A percentile compares a stretch with the other conserved stretches of the same genome.
These are phyloP conservation scores for Tephrocybe rancida DNA, from an alignment of 768 basidiomycete genomes.

Conservation along the genomic window DNA sequence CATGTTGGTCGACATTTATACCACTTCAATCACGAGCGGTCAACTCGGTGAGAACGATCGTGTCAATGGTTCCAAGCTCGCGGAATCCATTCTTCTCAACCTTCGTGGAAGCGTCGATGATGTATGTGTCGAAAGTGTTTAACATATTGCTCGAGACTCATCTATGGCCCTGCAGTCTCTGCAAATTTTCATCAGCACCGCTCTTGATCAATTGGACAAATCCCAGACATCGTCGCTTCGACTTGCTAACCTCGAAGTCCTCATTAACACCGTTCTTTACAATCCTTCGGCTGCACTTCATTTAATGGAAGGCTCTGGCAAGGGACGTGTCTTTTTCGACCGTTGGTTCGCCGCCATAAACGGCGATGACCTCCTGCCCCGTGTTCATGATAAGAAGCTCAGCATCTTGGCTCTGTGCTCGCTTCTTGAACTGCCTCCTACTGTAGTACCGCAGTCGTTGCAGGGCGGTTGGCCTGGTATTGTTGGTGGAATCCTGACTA, in stretches of 20 bases:
- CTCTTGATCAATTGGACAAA: conserved; percentile 61
- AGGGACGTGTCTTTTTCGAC: conserved; percentile 78
- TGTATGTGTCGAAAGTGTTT: conserved; percentile 40
- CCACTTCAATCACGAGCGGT: conserved; percentile 65
- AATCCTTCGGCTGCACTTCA: conserved; percentile 79
- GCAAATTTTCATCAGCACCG: conserved; percentile 62
- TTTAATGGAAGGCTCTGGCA: conserved; percentile 69
- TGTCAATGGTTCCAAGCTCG: conserved; percentile 83
- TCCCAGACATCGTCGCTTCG: conserved; percentile 64
- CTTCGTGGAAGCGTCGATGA: conserved; percentile 79
- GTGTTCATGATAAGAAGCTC: conserved; percentile 91
- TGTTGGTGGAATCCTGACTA: conserved; percentile 65
- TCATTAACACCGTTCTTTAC: conserved; percentile 83
- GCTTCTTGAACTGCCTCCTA: conserved; percentile 70
- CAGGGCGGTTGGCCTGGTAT: conserved; percentile 78
- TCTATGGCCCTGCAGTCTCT: conserved; percentile 48
- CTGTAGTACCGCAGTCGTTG: conserved; percentile 56
- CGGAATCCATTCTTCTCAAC: conserved; percentile 81
- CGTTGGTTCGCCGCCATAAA: conserved; percentile 82
- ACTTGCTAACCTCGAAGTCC: conserved; percentile 80
- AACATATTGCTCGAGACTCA: conserved; percentile 1
- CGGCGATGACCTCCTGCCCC: conserved; percentile 59
- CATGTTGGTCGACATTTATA: conserved; percentile 85
- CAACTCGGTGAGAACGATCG: conserved; percentile 84
- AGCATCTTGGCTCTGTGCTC: conserved; percentile 76